A percentile compares a stretch with the other conserved stretches of the same genome.
Conservation (phyloP, 306 rosid genomes). For the Glycine tomentella region DNA sequence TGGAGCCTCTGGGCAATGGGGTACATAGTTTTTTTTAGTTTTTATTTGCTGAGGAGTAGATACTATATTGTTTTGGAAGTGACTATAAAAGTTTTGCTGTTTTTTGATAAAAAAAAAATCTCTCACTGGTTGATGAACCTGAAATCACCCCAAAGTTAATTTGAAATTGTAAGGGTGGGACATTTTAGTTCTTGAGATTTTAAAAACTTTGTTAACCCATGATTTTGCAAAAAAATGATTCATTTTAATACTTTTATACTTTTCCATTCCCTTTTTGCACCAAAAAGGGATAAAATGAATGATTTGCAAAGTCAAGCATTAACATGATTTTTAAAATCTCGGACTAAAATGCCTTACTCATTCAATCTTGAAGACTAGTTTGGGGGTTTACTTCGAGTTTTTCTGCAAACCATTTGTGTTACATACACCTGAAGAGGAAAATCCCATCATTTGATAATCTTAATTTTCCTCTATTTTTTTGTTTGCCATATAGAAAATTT, state of each 20-base stretch:
- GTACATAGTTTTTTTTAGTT: too few relatives aligned
- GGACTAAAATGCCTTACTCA: background rate
- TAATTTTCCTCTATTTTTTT: background rate
- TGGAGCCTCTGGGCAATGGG: too few relatives aligned
- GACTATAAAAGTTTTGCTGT: conserved; percentile 12
- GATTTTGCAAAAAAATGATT: background rate
- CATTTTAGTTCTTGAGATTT: background rate
- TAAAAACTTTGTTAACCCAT: background rate
- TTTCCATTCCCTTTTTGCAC: background rate
- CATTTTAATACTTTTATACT: background rate
- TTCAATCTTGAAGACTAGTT: background rate
- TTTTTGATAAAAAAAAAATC: background rate
- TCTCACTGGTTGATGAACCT: background rate
- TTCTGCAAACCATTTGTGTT: conserved; percentile 25
- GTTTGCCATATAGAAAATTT: background rate
- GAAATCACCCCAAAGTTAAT: background rate
- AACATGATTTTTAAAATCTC: background rate
- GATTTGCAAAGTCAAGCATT: background rate
- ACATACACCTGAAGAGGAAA: conserved; percentile 23
- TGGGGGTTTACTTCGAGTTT: background rate
- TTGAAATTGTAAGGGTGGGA: background rate
- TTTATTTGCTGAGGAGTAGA: conserved; percentile 12
- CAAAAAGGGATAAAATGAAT: background rate
- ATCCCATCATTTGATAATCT: conserved; percentile 23
- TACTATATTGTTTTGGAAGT: conserved; percentile 15